Base-by-base conservation (phyloP, 176 grass and related monocot species). In the Dactylis glomerata region DNA sequence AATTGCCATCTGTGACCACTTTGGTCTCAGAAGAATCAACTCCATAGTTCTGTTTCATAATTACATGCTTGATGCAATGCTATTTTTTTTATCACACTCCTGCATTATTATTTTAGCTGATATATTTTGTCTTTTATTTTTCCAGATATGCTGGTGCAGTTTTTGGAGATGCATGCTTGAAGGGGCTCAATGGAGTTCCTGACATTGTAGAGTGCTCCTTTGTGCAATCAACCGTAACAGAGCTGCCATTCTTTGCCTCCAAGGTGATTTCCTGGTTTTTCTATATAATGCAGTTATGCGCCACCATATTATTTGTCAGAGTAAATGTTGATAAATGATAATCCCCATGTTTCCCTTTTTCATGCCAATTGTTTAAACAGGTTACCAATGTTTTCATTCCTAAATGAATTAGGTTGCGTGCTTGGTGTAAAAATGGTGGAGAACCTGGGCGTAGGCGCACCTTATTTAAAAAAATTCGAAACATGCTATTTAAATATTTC, bases 161-260 rank as follows among this genome's bases (percentile, higher is more conserved):
- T 68, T 99, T 99, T 86, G 96, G 91, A 69, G 96, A 99, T 94
- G 93, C 96, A 32, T 99, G 96, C 84, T 94, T 99, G 89, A 99
- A 94, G 86, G 96, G 96, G 41, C 89, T 99, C 13, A 99, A 96
- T 68, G 93, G 96, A 8, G 96, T 89, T 78, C 93, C 93, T 15
- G 91, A 94, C 46, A 52, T 99, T 82, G 81, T 99, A 41, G 93
- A 99, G 76, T 99, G 91, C 77, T 90, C 93, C 82, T 99, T 91
- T 85, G 96, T 99, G 81, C 96, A 99, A 81, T 99, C 96, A 78
- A 94, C 89, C 0, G 79, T 99, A 52, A 92, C 96, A 7, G 91
- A 92, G 78, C 84, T 99, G 68, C 96, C 96, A 32, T 99, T 96
- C 87, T 99, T 99, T 83, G 93, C 96, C 81, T 99, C 96, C 75